These are phyloP conservation scores for Comarum palustre DNA, from an alignment of 306 rosid genomes.

Conservation along the genomic window DNA sequence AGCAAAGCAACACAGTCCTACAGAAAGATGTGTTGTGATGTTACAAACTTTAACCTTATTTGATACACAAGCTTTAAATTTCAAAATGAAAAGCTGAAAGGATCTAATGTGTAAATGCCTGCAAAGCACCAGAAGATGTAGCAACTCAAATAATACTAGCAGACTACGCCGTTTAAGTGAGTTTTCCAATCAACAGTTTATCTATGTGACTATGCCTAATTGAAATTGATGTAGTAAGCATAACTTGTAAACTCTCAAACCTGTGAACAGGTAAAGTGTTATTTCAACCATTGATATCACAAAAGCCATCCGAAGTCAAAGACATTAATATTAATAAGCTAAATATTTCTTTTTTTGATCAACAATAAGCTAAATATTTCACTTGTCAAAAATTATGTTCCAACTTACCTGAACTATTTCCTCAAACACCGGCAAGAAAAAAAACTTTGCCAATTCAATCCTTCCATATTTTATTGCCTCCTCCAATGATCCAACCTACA, in stretches of 20 bases:
- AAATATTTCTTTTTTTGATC: too few species aligned
- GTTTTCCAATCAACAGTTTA: neutral
- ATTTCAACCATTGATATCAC: neutral
- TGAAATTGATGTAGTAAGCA: neutral
- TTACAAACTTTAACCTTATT: neutral
- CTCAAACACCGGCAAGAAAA: conserved; percentile 56
- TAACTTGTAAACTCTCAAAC: neutral
- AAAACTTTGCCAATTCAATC: conserved; percentile 64
- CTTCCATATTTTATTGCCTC: conserved; percentile 90
- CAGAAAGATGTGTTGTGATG: conserved; percentile 16
- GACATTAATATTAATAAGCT: neutral
- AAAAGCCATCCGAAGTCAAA: neutral
- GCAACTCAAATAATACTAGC: neutral
- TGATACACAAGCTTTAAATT: conserved; percentile 1
- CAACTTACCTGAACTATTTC: conserved; percentile 71
- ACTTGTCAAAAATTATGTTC: neutral
- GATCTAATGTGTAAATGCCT: neutral
- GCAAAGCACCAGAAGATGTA: conserved; percentile 10
- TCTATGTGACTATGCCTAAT: neutral
- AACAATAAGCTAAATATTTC: neutral
- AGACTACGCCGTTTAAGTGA: neutral
- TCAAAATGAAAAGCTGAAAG: conserved; percentile 2
- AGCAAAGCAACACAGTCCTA: conserved; percentile 92
- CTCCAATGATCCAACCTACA: conserved; percentile 81
- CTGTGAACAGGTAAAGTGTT: neutral